These are phyloP conservation scores for Viridothelium virens DNA, from an alignment of 495 filamentous ascomycete species.

Conservation along the genomic window DNA sequence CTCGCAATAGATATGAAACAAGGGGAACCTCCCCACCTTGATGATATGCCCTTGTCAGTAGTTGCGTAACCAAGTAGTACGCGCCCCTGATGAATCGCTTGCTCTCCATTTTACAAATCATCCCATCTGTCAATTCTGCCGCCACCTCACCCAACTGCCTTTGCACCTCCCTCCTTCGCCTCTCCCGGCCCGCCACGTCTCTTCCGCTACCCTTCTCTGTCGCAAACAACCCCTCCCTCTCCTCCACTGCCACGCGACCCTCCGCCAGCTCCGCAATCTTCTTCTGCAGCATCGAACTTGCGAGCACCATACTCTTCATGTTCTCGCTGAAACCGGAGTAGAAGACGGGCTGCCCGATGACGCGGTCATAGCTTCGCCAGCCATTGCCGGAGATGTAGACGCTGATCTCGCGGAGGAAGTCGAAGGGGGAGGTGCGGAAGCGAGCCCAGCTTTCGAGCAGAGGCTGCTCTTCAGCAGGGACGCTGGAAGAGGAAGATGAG, in stretches of 20 bases:
- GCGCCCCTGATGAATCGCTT: constrained; percentile 85
- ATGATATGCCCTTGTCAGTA: constrained; percentile 87
- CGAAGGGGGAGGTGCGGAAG: constrained; percentile 62
- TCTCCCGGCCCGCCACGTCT: constrained; percentile 20
- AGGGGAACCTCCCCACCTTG: constrained; percentile 50
- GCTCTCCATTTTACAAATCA: constrained; percentile 99
- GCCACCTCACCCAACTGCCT: constrained; percentile 60
- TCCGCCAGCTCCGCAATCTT: constrained; percentile 73
- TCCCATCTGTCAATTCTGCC: constrained; percentile 76
- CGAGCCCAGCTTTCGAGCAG: constrained; percentile 75
- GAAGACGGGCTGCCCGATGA: constrained; percentile 87
- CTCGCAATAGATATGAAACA: not conserved
- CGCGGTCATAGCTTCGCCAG: constrained; percentile 87
- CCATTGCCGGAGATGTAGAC: constrained; percentile 82
- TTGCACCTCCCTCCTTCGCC: constrained; percentile 23
- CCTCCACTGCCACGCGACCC: constrained; percentile 62
- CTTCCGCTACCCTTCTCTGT: constrained; percentile 39
- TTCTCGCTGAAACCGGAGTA: constrained; percentile 86
- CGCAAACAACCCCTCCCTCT: constrained; percentile 54
- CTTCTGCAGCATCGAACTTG: constrained; percentile 61
- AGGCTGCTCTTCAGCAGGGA: constrained; percentile 47
- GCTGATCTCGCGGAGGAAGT: constrained; percentile 87
- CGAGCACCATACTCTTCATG: constrained; percentile 70
- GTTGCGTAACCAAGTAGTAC: constrained; percentile 81
- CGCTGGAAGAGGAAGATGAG: not conserved